Base-by-base conservation (phyloP, 2,329 filamentous ascomycete genomes). In the Hirsutella rhossiliensis region DNA sequence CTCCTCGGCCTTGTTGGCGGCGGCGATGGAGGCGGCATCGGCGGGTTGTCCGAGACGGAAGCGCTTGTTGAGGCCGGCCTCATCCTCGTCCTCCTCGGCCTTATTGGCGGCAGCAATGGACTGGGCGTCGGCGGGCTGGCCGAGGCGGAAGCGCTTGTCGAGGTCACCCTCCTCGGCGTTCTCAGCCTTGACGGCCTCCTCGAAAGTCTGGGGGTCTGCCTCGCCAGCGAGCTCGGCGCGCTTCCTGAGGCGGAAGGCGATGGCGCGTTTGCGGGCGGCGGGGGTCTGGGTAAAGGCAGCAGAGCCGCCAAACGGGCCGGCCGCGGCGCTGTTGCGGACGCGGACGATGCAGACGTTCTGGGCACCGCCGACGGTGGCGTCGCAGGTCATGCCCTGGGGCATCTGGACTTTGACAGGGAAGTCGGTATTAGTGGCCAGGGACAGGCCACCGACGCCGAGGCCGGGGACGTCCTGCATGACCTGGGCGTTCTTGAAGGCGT, bases 341-440 rank as follows among this genome's bases (percentile, higher is more conserved):
- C 78, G 74, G 29, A 80, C 77, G 46, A 84, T 62, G 64, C 80
- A 84, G 52, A 84, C 78, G 53, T 78, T 77, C 47, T 65, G 53
- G 13, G 71, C 78, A 23, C 75, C 77, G 43, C 70, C 79, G 8
- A 73, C 74, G 38, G 65, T 67, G 45, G 69, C 80, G 27, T 72
- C 67, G 62, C 80, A 84, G 27, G 75, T 80, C 78, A 82, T 83
- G 43, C 79, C 80, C n/a, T 57, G 48, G 19, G 80, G 80, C 75
- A 84, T 81, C 60, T 79, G 70, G 44, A 83, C 72, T 48, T 70
- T 73, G 54, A 84, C 62, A 41, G 75, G 74, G 66, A 82, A 84
- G 52, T 84, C 79, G 53, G 70, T 80, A 55, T 70, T 77, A 42
- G 71, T 69, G 34, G 77, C 75, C 18, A 67, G 64, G 2, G 77